A percentile compares a stretch with the other conserved stretches of the same genome.
Evolutionary conservation across 2,329 filamentous ascomycete genomes (phyloP).

Genomic region (Bipolaris gigantea): DNA sequence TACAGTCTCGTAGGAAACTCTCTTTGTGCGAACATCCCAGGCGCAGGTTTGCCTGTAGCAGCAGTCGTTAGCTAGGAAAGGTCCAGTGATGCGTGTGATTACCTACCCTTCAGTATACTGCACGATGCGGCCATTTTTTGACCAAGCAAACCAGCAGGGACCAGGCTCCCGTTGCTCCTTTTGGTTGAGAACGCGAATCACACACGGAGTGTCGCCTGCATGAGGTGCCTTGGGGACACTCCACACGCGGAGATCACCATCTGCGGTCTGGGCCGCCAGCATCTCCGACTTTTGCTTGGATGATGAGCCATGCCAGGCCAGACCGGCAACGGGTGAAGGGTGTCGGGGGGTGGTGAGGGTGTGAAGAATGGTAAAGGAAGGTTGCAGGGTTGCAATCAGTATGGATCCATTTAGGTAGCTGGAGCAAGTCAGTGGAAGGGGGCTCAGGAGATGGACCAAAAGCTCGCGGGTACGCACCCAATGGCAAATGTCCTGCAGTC

Average conservation of each 20-base stretch:
- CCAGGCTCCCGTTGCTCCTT: constrained; percentile 73
- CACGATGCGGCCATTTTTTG: constrained; percentile 93
- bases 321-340: constrained; percentile 82
- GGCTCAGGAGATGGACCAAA: background rate
- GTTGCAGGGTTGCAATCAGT: constrained; percentile 83
- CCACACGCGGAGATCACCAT: constrained; percentile 94
- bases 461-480: constrained; percentile 61
- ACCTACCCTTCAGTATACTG: constrained; percentile 89
- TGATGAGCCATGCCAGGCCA: constrained; percentile 96
- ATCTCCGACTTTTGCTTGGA: constrained; percentile 97
- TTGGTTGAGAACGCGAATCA: constrained; percentile 83
- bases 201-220: constrained; percentile 73
- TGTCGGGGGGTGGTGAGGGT: constrained; percentile 82
- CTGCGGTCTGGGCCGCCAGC: constrained; percentile 88
- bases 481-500: constrained; percentile 96
- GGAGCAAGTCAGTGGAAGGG: constrained; percentile 20
- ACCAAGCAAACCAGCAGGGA: constrained; percentile 97
- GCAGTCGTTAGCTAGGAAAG: constrained; percentile 24
- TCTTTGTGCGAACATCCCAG: constrained; percentile 98
- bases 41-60: constrained; percentile 73
- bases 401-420: constrained; percentile 96
- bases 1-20: constrained; percentile 86
- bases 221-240: constrained; percentile 83
- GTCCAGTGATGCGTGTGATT: constrained; percentile 12
- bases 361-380: constrained; percentile 90